phyloP scores from a whole-genome alignment of 1,284 basidiomycete species.

The Phaffia rhodozyma region DNA sequence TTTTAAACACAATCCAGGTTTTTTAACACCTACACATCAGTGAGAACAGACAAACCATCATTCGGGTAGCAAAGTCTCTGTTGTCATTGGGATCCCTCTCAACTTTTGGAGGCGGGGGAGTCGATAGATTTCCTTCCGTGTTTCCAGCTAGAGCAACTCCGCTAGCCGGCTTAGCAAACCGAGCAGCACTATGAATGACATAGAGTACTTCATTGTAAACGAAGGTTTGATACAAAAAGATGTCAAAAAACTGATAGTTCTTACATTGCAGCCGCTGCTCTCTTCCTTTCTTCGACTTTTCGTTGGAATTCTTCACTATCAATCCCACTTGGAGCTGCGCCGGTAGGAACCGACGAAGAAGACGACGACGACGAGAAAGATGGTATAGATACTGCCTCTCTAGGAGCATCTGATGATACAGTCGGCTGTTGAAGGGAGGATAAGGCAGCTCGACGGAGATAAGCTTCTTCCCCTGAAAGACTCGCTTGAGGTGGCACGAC shows the following conservation, averaged over 20 bases:
- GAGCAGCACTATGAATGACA: background rate
- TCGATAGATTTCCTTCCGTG: background rate
- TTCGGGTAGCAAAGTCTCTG: conserved; percentile 13
- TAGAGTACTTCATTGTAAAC: no score
- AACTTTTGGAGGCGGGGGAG: no score
- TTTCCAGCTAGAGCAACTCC: conserved; percentile 1
- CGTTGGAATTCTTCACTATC: no score
- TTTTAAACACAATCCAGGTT: no score
- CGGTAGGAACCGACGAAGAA: no score
- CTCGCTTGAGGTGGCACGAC: background rate
- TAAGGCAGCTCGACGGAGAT: conserved; percentile 9
- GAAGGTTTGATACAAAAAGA: no score
- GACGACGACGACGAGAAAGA: background rate
- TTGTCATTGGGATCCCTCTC: conserved; percentile 1
- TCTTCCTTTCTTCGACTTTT: no score
- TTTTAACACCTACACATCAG: no score
- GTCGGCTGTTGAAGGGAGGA: background rate
- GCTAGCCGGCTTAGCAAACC: conserved; percentile 11
- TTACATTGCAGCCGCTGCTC: no score
- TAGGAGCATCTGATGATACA: background rate
- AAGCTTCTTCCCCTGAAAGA: conserved; percentile 9
- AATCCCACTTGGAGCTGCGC: no score
- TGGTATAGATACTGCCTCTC: background rate
- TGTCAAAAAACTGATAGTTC: no score
- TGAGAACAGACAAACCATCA: background rate